Evolutionary conservation across 257 asterid species (phyloP).

Genomic region (Osmanthus fragrans): DNA sequence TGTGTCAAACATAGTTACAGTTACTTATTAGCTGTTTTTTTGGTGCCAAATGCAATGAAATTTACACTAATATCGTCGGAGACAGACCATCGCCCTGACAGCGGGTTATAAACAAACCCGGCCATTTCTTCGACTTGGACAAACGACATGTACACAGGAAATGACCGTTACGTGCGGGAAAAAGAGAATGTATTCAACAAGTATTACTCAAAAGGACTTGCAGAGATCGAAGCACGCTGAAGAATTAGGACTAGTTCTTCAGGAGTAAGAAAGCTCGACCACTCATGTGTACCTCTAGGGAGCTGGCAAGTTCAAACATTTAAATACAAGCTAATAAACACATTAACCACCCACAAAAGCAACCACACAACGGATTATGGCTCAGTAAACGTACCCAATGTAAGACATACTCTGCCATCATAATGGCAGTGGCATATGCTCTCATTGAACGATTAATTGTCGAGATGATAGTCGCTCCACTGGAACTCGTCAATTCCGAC

Average conservation of each 20-base stretch:
- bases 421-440: constrained; percentile 86
- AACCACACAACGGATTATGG: not conserved
- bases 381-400: constrained; percentile 64
- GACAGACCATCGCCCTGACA: constrained; percentile 71
- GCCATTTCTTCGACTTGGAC: constrained; percentile 78
- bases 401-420: constrained; percentile 75
- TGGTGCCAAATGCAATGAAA: constrained; percentile 69
- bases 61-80: constrained; percentile 80
- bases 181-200: not conserved
- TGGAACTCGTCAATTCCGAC: constrained; percentile 63
- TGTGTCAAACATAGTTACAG: not conserved
- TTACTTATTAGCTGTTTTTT: constrained; percentile 34
- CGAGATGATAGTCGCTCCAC: constrained; percentile 85
- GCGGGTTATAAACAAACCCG: constrained; percentile 70
- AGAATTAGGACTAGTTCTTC: constrained; percentile 83
- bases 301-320: constrained; percentile 46
- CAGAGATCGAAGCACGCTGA: constrained; percentile 64
- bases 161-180: not conserved
- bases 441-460: constrained; percentile 91
- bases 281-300: constrained; percentile 80
- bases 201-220: constrained; percentile 30
- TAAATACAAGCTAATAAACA: not conserved
- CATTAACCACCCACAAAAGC: not conserved
- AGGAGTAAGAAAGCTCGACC: constrained; percentile 87
- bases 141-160: not conserved